These are phyloP conservation scores for Urochloa ruziziensis DNA, from an alignment of 176 grass and related monocot genomes.

Conservation along the genomic window DNA sequence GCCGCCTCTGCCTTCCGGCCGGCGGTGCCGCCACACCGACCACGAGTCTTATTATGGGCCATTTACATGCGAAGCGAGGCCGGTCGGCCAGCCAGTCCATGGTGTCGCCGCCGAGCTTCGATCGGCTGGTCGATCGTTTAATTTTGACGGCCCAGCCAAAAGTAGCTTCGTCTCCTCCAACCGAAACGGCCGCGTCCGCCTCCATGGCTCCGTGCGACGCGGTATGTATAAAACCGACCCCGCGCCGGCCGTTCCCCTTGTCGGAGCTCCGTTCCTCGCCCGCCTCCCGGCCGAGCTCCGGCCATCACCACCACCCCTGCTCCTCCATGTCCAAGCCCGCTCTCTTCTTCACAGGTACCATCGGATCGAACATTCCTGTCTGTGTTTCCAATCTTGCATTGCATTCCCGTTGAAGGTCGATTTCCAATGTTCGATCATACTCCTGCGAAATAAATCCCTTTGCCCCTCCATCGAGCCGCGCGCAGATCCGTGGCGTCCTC, in stretches of 20 bases:
- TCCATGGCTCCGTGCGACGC: not conserved
- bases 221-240: constrained; percentile 15
- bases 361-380: not conserved
- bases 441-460: too few species aligned
- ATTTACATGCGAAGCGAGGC: not conserved
- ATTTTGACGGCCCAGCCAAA: not conserved
- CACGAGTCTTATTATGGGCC: not conserved
- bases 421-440: too few species aligned
- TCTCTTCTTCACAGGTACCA: not conserved
- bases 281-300: constrained; percentile 20
- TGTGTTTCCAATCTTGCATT: not conserved
- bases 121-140: not conserved
- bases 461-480: not conserved
- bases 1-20: not conserved
- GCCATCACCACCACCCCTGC: not conserved
- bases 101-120: too few species aligned
- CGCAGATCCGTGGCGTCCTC: constrained; percentile 24
- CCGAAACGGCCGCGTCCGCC: not conserved
- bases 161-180: constrained; percentile 13
- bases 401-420: not conserved
- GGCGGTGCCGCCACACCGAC: not conserved
- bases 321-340: constrained; percentile 9
- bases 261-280: constrained; percentile 37
- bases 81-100: not conserved
- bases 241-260: not conserved